Base-by-base conservation (phyloP, 164 flowering plant species). In the Warburgia ugandensis region DNA sequence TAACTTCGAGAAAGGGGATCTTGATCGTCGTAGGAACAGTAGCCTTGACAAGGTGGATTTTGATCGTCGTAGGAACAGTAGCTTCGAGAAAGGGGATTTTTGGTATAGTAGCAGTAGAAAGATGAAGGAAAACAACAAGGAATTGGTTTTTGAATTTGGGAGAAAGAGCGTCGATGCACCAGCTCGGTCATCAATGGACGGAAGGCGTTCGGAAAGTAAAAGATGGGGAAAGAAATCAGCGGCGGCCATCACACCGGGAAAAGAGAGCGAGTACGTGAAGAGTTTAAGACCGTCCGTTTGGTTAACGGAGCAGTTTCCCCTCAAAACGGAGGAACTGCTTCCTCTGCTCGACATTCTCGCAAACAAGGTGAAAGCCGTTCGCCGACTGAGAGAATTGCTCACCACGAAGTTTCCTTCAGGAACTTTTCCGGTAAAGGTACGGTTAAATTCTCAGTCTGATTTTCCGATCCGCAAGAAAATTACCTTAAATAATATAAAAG, bases 391-490 rank as follows among this genome's bases (percentile, higher is more conserved):
- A 11, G 95, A 92, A 63, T 37, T 92, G 58, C 78, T 92, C 27
- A 92, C 95, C 11, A 86, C 99, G 21, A 88, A 83, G 68, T 82
- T 88, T 65, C 99, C 99, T 51, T 77, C 84, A 37, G 89, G 91
- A 6, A 76, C 95, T 6, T 92, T 92, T 54, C 99, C 97, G 29
- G 97, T 92, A 2, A 92, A 92, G 99, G 99, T 88, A 69, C 42
- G 60, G 65, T 33, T 52, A 10, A 35, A 35, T 33, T 48, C 4
- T 60, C 20, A 21, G 29, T 40, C 16, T 7, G 8, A n/a, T n/a
- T n/a, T 36, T 36, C 8, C 39, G 3, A 13, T 13, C 8, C 39
- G 39, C 8, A 36, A 36, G n/a, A 13, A 17, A 2, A 11, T 36
- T 17, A 13, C 39, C 12, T 36, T 36, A 36, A 36, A 36, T 36